A percentile compares a stretch with the other conserved stretches of the same genome.
Evolutionary conservation across 345 rosid genomes (phyloP).

Genomic region (Salix purpurea): DNA sequence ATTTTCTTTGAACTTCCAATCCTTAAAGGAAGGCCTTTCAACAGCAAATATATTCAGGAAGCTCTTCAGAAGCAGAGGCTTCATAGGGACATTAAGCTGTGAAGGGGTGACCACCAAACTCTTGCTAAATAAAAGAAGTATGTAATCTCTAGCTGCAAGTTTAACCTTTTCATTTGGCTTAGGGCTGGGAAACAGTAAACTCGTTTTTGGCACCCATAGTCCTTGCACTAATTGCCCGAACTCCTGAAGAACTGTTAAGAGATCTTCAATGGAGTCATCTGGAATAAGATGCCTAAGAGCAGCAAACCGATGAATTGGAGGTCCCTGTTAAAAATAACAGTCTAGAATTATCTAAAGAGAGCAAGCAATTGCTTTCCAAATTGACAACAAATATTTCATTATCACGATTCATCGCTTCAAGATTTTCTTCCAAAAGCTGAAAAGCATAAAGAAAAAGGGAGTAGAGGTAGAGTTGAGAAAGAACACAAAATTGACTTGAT

Average conservation of each 20-base stretch:
- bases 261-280: constrained; percentile 44
- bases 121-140: constrained; percentile 51
- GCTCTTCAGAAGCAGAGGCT: constrained; percentile 22
- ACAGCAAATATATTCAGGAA: constrained; percentile 40
- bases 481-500: too few species aligned
- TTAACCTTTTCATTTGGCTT: constrained; percentile 4
- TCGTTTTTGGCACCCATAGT: constrained; percentile 65
- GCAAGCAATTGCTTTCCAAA: neutral
- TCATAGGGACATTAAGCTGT: constrained; percentile 17
- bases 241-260: constrained; percentile 49
- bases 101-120: constrained; percentile 24
- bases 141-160: constrained; percentile 46
- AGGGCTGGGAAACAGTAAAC: constrained; percentile 33
- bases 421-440: neutral
- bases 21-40: constrained; percentile 43
- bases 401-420: neutral
- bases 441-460: neutral
- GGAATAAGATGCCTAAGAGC: constrained; percentile 61
- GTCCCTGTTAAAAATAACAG: constrained; percentile 39
- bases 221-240: constrained; percentile 78
- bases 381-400: neutral
- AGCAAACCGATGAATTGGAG: constrained; percentile 49
- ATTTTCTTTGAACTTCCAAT: constrained; percentile 55
- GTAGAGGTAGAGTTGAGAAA: too few species aligned
- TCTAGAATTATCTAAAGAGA: constrained; percentile 10